These are phyloP conservation scores for Trypanosoma platydactyli DNA, from an alignment of 208 protist genomes.

Conservation along the genomic window DNA sequence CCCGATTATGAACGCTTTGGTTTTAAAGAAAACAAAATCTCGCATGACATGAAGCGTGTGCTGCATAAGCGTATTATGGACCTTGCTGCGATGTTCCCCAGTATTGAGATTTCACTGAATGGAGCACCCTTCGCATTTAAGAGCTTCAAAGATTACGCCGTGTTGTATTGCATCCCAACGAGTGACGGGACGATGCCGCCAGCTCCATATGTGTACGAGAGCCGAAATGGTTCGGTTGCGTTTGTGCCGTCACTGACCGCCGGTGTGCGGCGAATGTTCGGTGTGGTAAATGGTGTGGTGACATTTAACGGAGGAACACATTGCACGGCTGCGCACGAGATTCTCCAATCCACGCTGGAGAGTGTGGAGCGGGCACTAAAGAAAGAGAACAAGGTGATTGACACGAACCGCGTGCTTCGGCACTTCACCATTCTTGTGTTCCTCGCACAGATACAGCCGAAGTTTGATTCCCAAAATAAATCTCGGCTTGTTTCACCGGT, in stretches of 20 bases:
- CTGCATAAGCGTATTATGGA: slow-evolving; percentile 93
- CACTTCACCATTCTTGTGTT: slow-evolving; percentile 99
- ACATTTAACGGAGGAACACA: slow-evolving; percentile 99
- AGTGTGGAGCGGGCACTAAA: slow-evolving; percentile 60
- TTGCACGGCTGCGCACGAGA: slow-evolving; percentile 95
- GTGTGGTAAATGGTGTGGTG: slow-evolving; percentile 98
- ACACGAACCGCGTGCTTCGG: slow-evolving; percentile 95
- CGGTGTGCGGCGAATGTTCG: slow-evolving; percentile 94
- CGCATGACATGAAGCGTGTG: slow-evolving; percentile 83
- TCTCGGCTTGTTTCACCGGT: slow-evolving; percentile 94
- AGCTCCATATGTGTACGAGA: slow-evolving; percentile 75
- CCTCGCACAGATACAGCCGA: slow-evolving; percentile 98
- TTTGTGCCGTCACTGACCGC: slow-evolving; percentile 89
- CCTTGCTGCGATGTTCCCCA: slow-evolving; percentile 90
- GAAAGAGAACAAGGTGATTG: slow-evolving; percentile 84
- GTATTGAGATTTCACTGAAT: slow-evolving; percentile 96
- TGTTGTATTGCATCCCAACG: slow-evolving; percentile 70
- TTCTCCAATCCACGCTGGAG: slow-evolving; percentile 74
- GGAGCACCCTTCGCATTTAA: slow-evolving; percentile 91
- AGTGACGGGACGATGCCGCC: slow-evolving; percentile 47
- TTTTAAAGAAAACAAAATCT: slow-evolving; percentile 65
- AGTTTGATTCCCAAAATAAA: slow-evolving; percentile 99
- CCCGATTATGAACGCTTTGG: slow-evolving; percentile 91
- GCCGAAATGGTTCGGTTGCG: slow-evolving; percentile 62
- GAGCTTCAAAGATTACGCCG: slow-evolving; percentile 97